phyloP scores from a whole-genome alignment of 2,329 filamentous ascomycete genomes.

The Rhytidhysteron rufulum region DNA sequence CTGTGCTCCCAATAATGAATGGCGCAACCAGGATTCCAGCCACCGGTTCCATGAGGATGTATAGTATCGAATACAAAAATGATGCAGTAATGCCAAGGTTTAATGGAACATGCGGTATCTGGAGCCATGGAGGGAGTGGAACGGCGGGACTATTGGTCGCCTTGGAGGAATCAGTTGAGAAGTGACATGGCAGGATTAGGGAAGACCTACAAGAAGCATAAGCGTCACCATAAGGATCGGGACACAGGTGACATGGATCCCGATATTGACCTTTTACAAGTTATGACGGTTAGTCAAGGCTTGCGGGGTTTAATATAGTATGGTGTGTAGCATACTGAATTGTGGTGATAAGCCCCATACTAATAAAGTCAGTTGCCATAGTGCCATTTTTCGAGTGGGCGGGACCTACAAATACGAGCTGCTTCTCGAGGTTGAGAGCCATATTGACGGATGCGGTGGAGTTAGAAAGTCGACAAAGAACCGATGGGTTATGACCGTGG shows the following conservation, averaged over 20 bases:
- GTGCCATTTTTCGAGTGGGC: not conserved
- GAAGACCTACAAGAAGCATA: constrained; percentile 63
- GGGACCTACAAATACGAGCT: constrained; percentile 71
- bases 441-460: constrained; percentile 35
- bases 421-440: constrained; percentile 73
- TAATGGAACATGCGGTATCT: constrained; percentile 55
- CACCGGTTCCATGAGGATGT: constrained; percentile 89
- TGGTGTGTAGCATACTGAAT: constrained; percentile 49
- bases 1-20: constrained; percentile 71
- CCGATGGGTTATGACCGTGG: constrained; percentile 13
- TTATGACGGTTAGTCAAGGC: constrained; percentile 7
- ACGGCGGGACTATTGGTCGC: constrained; percentile 55
- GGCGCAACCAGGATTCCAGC: constrained; percentile 75
- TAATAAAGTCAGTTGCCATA: constrained; percentile 33
- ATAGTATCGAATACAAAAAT: constrained; percentile 69
- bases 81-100: constrained; percentile 57
- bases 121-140: constrained; percentile 51
- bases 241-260: constrained; percentile 77
- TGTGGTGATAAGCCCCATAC: constrained; percentile 83
- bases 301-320: constrained; percentile 19
- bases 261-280: constrained; percentile 61
- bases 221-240: constrained; percentile 69
- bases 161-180: constrained; percentile 33
- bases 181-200: not conserved
- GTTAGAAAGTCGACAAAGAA: constrained; percentile 21